Evolutionary conservation across 2,329 filamentous ascomycete species (phyloP).

Genomic region (Basipetospora chlamydospora): DNA sequence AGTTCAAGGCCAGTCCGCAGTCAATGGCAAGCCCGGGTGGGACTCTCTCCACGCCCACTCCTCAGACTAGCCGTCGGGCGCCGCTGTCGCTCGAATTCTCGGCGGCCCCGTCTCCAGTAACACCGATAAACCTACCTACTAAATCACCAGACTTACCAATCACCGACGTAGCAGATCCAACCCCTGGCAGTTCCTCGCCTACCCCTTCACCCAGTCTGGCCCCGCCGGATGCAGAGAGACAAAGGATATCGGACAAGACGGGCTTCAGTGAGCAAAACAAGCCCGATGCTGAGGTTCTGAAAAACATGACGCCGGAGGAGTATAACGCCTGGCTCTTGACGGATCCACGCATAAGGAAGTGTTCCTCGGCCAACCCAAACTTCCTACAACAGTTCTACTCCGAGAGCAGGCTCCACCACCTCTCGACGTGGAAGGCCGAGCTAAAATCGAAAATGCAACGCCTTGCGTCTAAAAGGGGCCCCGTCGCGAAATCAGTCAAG

Average conservation of each 20-base stretch:
- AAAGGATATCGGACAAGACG: no score
- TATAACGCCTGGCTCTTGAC: slow-evolving; percentile 76
- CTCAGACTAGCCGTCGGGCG: no score
- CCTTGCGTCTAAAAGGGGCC: slow-evolving; percentile 54
- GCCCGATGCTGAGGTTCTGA: slow-evolving; percentile 10
- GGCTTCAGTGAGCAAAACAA: no score
- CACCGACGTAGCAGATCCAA: no score
- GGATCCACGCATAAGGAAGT: slow-evolving; percentile 74
- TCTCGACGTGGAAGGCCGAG: slow-evolving; percentile 93
- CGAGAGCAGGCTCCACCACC: slow-evolving; percentile 84
- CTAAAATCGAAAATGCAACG: slow-evolving; percentile 79
- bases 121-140: neutral
- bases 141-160: no score
- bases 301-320: slow-evolving; percentile 79
- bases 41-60: no score
- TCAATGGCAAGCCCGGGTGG: neutral
- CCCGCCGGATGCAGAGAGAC: neutral
- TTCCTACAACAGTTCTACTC: slow-evolving; percentile 92
- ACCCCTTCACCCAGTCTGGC: no score
- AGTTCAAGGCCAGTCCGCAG: slow-evolving; percentile 34
- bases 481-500: slow-evolving; percentile 28
- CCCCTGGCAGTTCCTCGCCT: no score
- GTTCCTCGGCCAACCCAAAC: slow-evolving; percentile 81
- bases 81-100: neutral
- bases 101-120: no score